phyloP scores from a whole-genome alignment of 73 alveolate species.

The Breviolum minutum region DNA sequence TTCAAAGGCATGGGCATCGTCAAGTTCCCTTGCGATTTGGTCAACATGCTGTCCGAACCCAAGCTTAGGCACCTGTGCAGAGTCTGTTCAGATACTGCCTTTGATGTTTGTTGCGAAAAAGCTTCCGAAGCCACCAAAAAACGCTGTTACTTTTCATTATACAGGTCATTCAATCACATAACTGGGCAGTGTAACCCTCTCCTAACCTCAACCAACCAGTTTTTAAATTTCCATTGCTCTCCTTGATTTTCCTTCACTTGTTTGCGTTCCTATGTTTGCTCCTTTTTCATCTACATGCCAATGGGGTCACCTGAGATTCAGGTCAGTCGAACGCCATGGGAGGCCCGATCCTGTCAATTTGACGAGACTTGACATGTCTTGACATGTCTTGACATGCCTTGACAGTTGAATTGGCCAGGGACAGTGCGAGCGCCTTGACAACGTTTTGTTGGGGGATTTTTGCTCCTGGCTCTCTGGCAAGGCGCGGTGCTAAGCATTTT shows the following conservation, averaged over 20 bases:
- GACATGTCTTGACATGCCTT: neutral
- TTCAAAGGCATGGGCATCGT: slow-evolving; percentile 38
- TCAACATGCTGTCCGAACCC: neutral
- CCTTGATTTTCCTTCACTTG: neutral
- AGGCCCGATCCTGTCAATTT: neutral
- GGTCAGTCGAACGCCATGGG: slow-evolving; percentile 65
- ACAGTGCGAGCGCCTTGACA: slow-evolving; percentile 72
- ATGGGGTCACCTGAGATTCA: neutral
- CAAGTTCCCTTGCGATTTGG: slow-evolving; percentile 66
- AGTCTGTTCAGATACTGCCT: neutral
- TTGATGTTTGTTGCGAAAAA: neutral
- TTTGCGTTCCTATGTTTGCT: neutral
- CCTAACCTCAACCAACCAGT: neutral
- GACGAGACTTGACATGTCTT: neutral
- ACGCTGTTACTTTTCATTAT: neutral
- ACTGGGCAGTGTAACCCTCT: neutral
- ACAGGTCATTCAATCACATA: neutral
- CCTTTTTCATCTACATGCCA: neutral
- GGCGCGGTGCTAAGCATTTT: neutral
- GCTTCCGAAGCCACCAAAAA: neutral
- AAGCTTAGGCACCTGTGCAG: neutral
- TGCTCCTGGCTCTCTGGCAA: slow-evolving; percentile 57
- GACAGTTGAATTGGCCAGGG: neutral
- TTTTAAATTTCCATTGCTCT: neutral
- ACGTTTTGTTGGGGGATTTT: slow-evolving; percentile 32